A percentile compares a stretch with the other conserved stretches of the same genome.
Evolutionary conservation across 805 yeast genomes (phyloP).

Genomic region (Nakazawaea ambrosiae): DNA sequence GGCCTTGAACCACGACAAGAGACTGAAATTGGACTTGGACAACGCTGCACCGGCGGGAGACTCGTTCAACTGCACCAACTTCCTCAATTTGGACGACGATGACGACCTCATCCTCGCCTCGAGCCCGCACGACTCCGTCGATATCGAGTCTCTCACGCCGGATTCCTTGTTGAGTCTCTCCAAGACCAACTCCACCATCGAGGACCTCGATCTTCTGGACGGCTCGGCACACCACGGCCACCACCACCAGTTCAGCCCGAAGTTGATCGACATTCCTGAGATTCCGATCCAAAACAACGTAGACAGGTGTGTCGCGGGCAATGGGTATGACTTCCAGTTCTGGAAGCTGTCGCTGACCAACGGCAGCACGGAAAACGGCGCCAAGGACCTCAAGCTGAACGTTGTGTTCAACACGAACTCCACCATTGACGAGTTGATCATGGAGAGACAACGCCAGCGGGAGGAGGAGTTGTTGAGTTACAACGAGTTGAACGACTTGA

Average conservation of each 20-base stretch:
- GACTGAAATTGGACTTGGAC: background rate
- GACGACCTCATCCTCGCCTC: constrained; percentile 1
- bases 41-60: background rate
- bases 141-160: constrained; percentile 13
- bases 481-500: constrained; percentile 12
- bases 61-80: constrained; percentile 1
- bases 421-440: constrained; percentile 10
- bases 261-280: constrained; percentile 11
- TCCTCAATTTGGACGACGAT: constrained; percentile 5
- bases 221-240: constrained; percentile 2
- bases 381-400: constrained; percentile 1
- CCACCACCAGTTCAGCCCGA: constrained; percentile 6
- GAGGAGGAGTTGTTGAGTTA: constrained; percentile 12
- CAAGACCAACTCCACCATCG: constrained; percentile 16
- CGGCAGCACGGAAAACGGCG: background rate
- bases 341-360: constrained; percentile 4
- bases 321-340: constrained; percentile 7
- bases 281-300: background rate
- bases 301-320: background rate
- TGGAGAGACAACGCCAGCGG: constrained; percentile 11
- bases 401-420: constrained; percentile 9
- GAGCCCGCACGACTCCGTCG: constrained; percentile 11
- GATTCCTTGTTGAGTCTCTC: constrained; percentile 13
- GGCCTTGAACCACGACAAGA: no score
- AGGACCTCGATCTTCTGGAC: constrained; percentile 9